These are phyloP conservation scores for Arxiozyma heterogenica DNA, from an alignment of 1,139 yeast species.

Conservation along the genomic window DNA sequence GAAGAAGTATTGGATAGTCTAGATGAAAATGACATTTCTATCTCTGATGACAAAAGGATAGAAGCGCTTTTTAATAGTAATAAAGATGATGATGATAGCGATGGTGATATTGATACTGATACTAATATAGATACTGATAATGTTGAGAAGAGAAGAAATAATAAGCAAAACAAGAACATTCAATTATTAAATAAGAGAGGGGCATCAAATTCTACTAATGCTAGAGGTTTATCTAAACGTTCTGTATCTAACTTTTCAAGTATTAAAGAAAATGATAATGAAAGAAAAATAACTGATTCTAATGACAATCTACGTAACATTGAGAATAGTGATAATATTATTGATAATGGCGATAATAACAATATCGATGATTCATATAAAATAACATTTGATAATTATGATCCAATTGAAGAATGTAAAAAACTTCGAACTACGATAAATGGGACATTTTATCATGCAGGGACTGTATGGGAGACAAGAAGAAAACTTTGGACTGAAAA, in stretches of 20 bases:
- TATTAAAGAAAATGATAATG: slow-evolving; percentile 5
- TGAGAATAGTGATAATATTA: slow-evolving; percentile 9
- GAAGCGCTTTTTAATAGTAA: slow-evolving; percentile 14
- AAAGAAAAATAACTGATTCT: neutral
- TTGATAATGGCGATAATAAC: too few relatives aligned
- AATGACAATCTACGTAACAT: neutral
- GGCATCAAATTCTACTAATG: neutral
- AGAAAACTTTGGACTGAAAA: slow-evolving; percentile 43
- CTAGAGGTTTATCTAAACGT: neutral
- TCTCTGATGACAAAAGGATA: slow-evolving; percentile 15
- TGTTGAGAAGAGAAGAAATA: neutral
- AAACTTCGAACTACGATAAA: slow-evolving; percentile 22
- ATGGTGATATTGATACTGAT: too few relatives aligned
- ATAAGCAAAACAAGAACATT: neutral
- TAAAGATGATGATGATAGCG: neutral
- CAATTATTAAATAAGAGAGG: neutral
- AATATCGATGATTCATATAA: slow-evolving; percentile 5
- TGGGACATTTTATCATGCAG: slow-evolving; percentile 37
- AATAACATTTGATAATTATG: slow-evolving; percentile 26
- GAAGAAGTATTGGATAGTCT: slow-evolving; percentile 18
- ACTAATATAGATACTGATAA: neutral
- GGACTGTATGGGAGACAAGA: slow-evolving; percentile 50
- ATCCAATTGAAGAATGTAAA: slow-evolving; percentile 28
- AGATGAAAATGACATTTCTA: slow-evolving; percentile 13
- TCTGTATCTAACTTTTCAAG: neutral